phyloP scores from a whole-genome alignment of 169 alveolate genomes.

The Condylostoma magnum region DNA sequence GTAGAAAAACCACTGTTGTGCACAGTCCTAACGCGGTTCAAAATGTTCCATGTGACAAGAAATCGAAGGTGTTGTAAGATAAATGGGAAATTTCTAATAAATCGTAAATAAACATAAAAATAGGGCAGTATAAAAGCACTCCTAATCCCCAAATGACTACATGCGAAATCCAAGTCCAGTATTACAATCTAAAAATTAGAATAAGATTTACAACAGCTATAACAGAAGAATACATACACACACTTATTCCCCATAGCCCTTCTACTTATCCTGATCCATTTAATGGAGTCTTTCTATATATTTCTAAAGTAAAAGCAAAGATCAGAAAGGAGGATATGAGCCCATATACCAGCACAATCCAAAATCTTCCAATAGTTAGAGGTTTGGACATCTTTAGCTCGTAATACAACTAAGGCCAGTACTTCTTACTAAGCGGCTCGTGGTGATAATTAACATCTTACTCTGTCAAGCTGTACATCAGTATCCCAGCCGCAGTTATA shows the following conservation, averaged over 20 bases:
- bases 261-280: conserved; percentile 2
- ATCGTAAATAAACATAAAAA: conserved; percentile 12
- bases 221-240: conserved; percentile 12
- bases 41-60: not conserved
- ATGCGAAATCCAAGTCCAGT: conserved; percentile 33
- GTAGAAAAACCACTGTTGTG: not conserved
- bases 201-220: not conserved
- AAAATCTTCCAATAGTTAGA: not conserved
- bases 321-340: not conserved
- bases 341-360: not conserved
- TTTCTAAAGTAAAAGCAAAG: not conserved
- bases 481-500: conserved; percentile 16
- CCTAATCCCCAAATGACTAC: conserved; percentile 22
- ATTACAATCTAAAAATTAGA: not conserved
- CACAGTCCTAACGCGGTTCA: not conserved
- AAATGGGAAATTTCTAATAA: not conserved
- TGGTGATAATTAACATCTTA: not conserved
- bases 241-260: conserved; percentile 12
- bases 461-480: not conserved
- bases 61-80: not conserved
- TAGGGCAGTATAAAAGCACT: conserved; percentile 18
- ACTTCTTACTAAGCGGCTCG: not conserved
- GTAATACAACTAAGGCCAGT: conserved; percentile 10
- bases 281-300: not conserved
- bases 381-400: not conserved